Base-by-base conservation (phyloP, 2,329 filamentous ascomycete genomes). In the Aspergillus sp. region DNA sequence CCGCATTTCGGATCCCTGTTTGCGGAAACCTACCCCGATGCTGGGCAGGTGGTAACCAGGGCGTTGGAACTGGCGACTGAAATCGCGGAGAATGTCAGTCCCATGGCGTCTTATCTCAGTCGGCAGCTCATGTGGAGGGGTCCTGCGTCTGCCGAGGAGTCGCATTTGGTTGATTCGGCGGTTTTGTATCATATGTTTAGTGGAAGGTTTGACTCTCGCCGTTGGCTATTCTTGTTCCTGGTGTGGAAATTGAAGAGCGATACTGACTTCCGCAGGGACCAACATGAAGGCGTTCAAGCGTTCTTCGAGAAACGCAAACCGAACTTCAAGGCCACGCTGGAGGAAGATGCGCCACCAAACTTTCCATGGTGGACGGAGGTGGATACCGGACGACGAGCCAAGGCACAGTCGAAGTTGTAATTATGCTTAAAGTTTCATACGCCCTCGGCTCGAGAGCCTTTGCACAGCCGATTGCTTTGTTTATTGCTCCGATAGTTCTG, bases 301-400 rank as follows among this genome's bases (percentile, higher is more conserved):
- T 91, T 91, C 72, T 72, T 90, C 70, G 79, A 90, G 75, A 91
- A 91, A 79, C 78, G 88, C 54, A 78, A 80, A 55, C 85, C 87
- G 0, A 77, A 82, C 16, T 90, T 91, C 67, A 77, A 75, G 46
- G 87, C 81, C 1, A 85, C 80, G 6, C 81, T 89, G 76, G 83
- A 85, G 31, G 78, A 82, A 26, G 84, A 89, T 68, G 80, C 81
- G 12, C 86, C 88, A 1, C 72, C 74, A 1, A 80, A 80, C n/a
- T 89, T 86, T 73, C 89, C 88, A 0, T 91, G 88, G 89, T 91
- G 88, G 87, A 77, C 81, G 52, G 81, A 83, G 9, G 73, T 85
- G 52, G 77, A 85, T 71, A 78, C 78, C 18, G 67, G 68, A 4
- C 54, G 67, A 4, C 57, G 61, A 54, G 56, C 62, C 2, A 70